Percentiles rank a stretch among this genome's conserved stretches.
Conservation (phyloP, 2,329 filamentous ascomycete genomes). For the Neofusicoccum umdonicola region DNA sequence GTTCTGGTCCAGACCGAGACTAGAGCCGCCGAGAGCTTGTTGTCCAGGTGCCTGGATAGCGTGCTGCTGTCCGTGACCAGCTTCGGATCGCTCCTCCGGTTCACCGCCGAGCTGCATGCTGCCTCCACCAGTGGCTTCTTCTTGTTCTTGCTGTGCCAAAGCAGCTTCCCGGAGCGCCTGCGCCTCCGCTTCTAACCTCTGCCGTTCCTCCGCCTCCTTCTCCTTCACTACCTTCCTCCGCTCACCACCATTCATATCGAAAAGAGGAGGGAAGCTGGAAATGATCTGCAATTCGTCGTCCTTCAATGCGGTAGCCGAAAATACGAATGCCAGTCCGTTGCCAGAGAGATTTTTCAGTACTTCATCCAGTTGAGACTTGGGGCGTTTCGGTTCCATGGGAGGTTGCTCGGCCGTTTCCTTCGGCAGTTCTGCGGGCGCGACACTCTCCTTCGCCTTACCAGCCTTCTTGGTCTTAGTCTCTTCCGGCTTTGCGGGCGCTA, state of each 20-base stretch:
- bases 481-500: conserved; percentile 28
- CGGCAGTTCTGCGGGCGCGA: conserved; percentile 21
- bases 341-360: conserved; percentile 41
- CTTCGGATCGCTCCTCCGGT: conserved; percentile 74
- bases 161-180: conserved; percentile 50
- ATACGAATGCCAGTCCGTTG: conserved; percentile 53
- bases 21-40: conserved; percentile 49
- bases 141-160: conserved; percentile 56
- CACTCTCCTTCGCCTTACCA: conserved; percentile 27
- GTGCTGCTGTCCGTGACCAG: conserved; percentile 59
- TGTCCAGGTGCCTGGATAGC: conserved; percentile 77
- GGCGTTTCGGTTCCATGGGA: conserved; percentile 2
- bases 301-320: conserved; percentile 45
- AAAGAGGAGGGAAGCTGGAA: conserved; percentile 68
- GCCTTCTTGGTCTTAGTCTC: conserved; percentile 26
- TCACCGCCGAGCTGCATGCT: conserved; percentile 90
- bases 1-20: conserved; percentile 33
- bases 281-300: conserved; percentile 52
- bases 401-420: conserved; percentile 19
- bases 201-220: conserved; percentile 64
- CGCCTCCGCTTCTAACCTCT: conserved; percentile 50
- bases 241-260: conserved; percentile 77
- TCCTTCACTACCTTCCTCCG: conserved; percentile 71
- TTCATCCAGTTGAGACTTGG: conserved; percentile 29
- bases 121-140: conserved; percentile 71